Base-by-base conservation (phyloP, 1,139 yeast species). In the Yamadazyma atmosphaerica region DNA sequence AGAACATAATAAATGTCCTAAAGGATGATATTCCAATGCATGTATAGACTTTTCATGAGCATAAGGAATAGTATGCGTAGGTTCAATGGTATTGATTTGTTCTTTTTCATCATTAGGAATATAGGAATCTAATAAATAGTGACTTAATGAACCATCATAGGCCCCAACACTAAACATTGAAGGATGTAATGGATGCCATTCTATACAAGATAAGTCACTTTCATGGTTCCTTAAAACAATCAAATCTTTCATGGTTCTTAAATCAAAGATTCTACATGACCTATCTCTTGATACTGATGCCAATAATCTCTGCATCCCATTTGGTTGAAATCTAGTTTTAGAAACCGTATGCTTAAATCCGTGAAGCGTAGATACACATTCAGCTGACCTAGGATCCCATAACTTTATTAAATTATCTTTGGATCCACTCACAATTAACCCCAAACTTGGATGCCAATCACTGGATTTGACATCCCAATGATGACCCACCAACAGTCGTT, bases 391-490 rank as follows among this genome's bases (percentile, higher is more conserved):
- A 4, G 99, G 99, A 58, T 92, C 99, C 98, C 98, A 92, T 26
- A 92, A 70, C 61, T 90, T 90, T 35, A 92, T 81, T 51, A 89
- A 68, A 60, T 94, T 94, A 63, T 92, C 99, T 58, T 94, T 92
- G 0, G 98, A 90, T 0, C 98, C 94, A 49, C 86, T 77, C 0
- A 86, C 94, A 39, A 86, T 76, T 28, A 94, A 72, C 0, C 98
- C 97, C 59, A 88, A 65, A 13, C 77, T 72, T 6, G 95, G 87
- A 61, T 92, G 99, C 99, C 99, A 92, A 60, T 92, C 98, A 38
- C 95, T 89, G 42, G 92, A 81, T 58, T 92, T 92, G 23, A 92
- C 97, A 63, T 92, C 99, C 99, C 99, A 92, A 56, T 94, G 96
- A 63, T 92, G 99, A 1, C 98, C 98, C 19, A 81, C 76, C 36